Percentiles rank a stretch among this genome's conserved stretches.
Conservation (phyloP, 225 moss, liverwort and hornwort genomes). For the Rhytidiadelphus loreus region DNA sequence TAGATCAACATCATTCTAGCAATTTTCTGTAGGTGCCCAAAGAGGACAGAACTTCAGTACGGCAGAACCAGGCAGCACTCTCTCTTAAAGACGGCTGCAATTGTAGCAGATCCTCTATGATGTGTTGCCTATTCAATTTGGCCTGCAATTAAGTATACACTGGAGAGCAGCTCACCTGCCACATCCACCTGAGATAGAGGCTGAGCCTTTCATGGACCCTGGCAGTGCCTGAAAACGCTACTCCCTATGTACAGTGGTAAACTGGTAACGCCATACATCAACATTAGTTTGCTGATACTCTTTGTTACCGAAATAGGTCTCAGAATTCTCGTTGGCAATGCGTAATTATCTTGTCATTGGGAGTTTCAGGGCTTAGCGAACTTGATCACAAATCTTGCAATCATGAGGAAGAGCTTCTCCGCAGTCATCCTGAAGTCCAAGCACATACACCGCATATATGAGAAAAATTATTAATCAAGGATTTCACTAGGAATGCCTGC, state of each 20-base stretch:
- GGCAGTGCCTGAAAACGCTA: not conserved
- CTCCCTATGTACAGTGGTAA: not conserved
- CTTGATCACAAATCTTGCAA: slow-evolving; percentile 42
- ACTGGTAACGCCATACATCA: not conserved
- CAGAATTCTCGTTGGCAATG: not conserved
- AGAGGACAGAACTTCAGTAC: not conserved
- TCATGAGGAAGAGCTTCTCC: slow-evolving; percentile 43
- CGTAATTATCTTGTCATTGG: not conserved
- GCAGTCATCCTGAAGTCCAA: slow-evolving; percentile 38
- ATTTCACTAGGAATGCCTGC: not conserved
- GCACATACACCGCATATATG: not conserved
- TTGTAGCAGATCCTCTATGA: not conserved
- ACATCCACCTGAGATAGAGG: not conserved
- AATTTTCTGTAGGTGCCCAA: not conserved
- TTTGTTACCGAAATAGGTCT: not conserved
- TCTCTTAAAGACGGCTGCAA: not conserved
- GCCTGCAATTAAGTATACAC: not conserved
- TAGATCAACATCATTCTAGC: not conserved
- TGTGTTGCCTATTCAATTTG: not conserved
- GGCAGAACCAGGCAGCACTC: not conserved
- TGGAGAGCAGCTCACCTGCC: not conserved
- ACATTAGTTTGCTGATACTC: not conserved
- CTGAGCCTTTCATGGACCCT: not conserved
- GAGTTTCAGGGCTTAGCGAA: slow-evolving; percentile 26
- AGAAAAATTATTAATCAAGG: not conserved